Evolutionary conservation across 73 alveolate genomes (phyloP).

Genomic region (Symbiodinium pilosum): DNA sequence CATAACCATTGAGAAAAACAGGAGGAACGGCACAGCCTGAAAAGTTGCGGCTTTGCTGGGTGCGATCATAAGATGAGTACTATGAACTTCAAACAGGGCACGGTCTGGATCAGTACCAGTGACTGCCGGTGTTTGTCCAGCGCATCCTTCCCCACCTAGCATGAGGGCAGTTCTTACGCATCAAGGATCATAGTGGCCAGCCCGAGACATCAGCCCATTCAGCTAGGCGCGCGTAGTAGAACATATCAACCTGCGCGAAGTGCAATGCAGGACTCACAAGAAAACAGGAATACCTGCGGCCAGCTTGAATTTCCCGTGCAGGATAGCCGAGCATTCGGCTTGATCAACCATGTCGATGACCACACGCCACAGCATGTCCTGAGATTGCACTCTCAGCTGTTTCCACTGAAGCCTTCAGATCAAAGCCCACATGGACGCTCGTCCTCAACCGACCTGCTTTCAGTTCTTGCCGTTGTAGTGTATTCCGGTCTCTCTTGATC

Average conservation of each 20-base stretch:
- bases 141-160: conserved; percentile 66
- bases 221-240: conserved; percentile 70
- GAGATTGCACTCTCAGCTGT: too few species aligned
- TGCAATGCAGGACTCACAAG: too few species aligned
- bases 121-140: conserved; percentile 45
- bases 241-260: conserved; percentile 46
- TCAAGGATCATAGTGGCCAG: neutral
- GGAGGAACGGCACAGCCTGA: conserved; percentile 52
- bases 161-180: neutral
- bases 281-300: too few species aligned
- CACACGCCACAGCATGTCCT: conserved; percentile 89
- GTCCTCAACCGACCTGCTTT: too few species aligned
- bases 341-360: conserved; percentile 85
- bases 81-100: neutral
- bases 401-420: too few species aligned
- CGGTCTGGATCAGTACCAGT: conserved; percentile 67
- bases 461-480: too few species aligned
- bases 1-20: conserved; percentile 58
- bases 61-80: neutral
- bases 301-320: neutral
- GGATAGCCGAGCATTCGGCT: neutral
- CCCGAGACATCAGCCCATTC: conserved; percentile 55
- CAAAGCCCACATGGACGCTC: too few species aligned
- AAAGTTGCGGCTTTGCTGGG: neutral
- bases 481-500: too few species aligned